phyloP scores from a whole-genome alignment of 495 filamentous ascomycete species.

The Hypoxylon rickii region DNA sequence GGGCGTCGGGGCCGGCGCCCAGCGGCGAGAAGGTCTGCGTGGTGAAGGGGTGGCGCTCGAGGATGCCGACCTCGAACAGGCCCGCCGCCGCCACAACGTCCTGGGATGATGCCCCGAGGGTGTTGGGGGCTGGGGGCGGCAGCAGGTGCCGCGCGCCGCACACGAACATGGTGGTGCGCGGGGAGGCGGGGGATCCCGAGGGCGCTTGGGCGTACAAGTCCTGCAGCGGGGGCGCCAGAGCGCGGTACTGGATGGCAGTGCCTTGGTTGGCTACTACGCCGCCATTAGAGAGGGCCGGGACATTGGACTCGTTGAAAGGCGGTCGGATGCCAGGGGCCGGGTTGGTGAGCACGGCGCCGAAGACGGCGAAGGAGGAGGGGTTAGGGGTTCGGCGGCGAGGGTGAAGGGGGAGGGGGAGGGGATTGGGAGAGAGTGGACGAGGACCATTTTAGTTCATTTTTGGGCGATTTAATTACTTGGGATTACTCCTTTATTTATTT shows the following conservation, averaged over 20 bases:
- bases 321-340: conserved; percentile 60
- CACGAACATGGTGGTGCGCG: conserved; percentile 86
- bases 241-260: conserved; percentile 81
- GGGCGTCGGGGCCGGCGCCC: conserved; percentile 54
- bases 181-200: conserved; percentile 60
- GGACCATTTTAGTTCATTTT: conserved; percentile 33
- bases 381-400: conserved; percentile 63
- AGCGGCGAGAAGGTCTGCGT: conserved; percentile 91
- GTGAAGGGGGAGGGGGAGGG: conserved; percentile 26
- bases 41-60: conserved; percentile 94
- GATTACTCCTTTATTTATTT: no score
- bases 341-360: conserved; percentile 82
- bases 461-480: neutral
- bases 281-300: conserved; percentile 43
- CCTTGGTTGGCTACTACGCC: conserved; percentile 75
- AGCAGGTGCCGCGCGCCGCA: conserved; percentile 68
- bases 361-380: conserved; percentile 70
- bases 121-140: neutral
- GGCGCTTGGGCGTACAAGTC: conserved; percentile 71
- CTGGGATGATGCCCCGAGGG: neutral
- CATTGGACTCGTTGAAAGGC: conserved; percentile 3
- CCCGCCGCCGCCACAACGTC: conserved; percentile 4
- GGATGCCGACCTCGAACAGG: conserved; percentile 70
- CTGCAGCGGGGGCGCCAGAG: conserved; percentile 66
- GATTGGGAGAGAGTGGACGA: conserved; percentile 27